Evolutionary conservation across 352 stramenopile species (phyloP), one percentile per base, ranked within the genome.

Genomic region (Lagenidium sp.): DNA sequence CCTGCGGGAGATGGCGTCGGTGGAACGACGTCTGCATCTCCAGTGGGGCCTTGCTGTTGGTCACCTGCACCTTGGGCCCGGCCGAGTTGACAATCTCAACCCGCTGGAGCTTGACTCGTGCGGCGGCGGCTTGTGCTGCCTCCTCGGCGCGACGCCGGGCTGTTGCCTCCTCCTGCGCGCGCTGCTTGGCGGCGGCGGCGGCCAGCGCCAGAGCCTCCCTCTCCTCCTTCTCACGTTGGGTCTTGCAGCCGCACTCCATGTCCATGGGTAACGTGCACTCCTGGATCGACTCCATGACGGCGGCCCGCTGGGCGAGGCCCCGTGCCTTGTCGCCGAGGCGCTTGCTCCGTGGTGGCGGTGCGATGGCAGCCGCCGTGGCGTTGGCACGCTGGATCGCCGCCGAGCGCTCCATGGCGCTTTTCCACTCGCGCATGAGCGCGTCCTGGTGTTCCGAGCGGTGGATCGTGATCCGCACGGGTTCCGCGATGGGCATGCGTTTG

Each of bases 11-110:
- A 24, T 81, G 53, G 13, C 88, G 82, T 1, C 78, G 74, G 37
- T 95, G 75, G 52, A 96, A 95, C 24, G 82, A 92, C 16, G 53
- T 60, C 44, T 77, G 44, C 29, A 71, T 50, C 20, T 29, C n/a
- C 34, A 24, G 13, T 2, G 31, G 16, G 31, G 25, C 18, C 12
- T 11, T 16, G 16, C 11, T 46, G 40, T 18, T 39, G 1, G 25
- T 23, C 38, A 49, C 36, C 25, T 19, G 4, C 41, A 39, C 40
- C 21, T 54, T 47, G 36, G 46, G 20, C 25, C 44, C 38, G n/a
- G n/a, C n/a, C n/a, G n/a, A n/a, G n/a, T n/a, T n/a, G n/a, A n/a
- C n/a, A n/a, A n/a, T n/a, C n/a, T n/a, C n/a, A n/a, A n/a, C n/a
- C n/a, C n/a, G n/a, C n/a, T n/a, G n/a, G n/a, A n/a, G n/a, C n/a